Evolutionary conservation across 805 yeast genomes (phyloP).

Genomic region (Kazachstania kunashirensis): DNA sequence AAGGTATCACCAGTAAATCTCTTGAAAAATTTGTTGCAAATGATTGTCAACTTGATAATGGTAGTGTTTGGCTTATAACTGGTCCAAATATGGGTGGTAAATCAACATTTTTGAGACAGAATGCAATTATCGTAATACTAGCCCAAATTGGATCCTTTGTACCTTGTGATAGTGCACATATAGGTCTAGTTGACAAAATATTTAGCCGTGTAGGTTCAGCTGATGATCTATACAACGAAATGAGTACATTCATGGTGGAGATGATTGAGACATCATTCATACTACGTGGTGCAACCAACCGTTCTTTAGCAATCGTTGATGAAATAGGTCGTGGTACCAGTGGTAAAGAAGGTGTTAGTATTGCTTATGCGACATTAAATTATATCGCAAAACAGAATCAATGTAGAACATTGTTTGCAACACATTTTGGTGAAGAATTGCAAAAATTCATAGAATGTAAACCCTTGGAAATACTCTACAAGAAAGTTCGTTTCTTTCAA

Average conservation of each 20-base stretch:
- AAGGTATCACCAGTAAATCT: constrained; percentile 45
- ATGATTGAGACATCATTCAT: constrained; percentile 78
- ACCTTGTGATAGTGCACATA: constrained; percentile 52
- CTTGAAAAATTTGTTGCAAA: constrained; percentile 27
- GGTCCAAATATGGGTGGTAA: constrained; percentile 92
- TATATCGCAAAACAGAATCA: constrained; percentile 44
- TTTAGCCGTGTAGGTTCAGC: constrained; percentile 79
- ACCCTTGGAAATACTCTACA: constrained; percentile 16
- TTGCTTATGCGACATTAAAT: constrained; percentile 67
- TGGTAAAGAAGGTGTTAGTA: constrained; percentile 71
- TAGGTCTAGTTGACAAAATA: constrained; percentile 69
- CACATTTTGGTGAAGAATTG: constrained; percentile 64
- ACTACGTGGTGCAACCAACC: constrained; percentile 50
- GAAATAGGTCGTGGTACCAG: constrained; percentile 90
- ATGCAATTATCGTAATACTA: constrained; percentile 57
- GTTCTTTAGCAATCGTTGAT: constrained; percentile 71
- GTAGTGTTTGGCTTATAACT: constrained; percentile 52
- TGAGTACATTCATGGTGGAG: constrained; percentile 89
- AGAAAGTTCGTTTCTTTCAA: constrained; percentile 15
- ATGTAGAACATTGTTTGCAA: constrained; percentile 78
- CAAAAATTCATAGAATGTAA: constrained; percentile 31
- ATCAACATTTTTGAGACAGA: constrained; percentile 64
- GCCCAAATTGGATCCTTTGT: constrained; percentile 69
- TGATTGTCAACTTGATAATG: constrained; percentile 22
- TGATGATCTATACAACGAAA: constrained; percentile 67